Conservation (phyloP, 2,329 filamentous ascomycete genomes). For the Phaeosphaeria sp. region DNA sequence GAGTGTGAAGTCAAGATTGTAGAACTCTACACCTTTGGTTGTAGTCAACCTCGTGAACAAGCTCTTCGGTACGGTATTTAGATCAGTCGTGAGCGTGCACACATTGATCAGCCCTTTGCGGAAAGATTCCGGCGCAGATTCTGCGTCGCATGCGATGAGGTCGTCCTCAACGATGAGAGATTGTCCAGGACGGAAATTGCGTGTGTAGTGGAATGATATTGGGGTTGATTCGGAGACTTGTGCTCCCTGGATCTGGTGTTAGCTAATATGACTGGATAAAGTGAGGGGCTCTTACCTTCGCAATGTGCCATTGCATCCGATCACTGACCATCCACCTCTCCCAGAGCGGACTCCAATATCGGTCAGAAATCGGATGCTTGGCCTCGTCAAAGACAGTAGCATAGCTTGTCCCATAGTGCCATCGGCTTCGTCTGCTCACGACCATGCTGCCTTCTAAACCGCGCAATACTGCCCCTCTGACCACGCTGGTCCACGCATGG, state of each 20-base stretch:
- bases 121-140: constrained; percentile 65
- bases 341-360: constrained; percentile 82
- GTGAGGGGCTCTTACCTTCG: constrained; percentile 62
- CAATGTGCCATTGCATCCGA: constrained; percentile 86
- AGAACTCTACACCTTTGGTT: constrained; percentile 79
- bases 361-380: constrained; percentile 73
- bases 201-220: constrained; percentile 83
- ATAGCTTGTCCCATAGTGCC: constrained; percentile 82
- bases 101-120: constrained; percentile 68
- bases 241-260: constrained; percentile 63
- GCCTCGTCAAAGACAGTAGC: constrained; percentile 80
- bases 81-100: constrained; percentile 80
- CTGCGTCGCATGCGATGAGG: constrained; percentile 75
- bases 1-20: constrained; percentile 80
- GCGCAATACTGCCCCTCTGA: constrained; percentile 76
- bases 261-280: constrained; percentile 1
- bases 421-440: constrained; percentile 73
- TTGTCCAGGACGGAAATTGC: constrained; percentile 81
- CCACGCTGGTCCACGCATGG: constrained; percentile 82
- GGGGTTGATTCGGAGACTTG: constrained; percentile 75
- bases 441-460: constrained; percentile 82
- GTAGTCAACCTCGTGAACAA: constrained; percentile 79
- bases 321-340: constrained; percentile 84
- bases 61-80: constrained; percentile 75
- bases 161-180: constrained; percentile 81